phyloP scores from a whole-genome alignment of 768 basidiomycete species.

The Hygrocybe punicea region DNA sequence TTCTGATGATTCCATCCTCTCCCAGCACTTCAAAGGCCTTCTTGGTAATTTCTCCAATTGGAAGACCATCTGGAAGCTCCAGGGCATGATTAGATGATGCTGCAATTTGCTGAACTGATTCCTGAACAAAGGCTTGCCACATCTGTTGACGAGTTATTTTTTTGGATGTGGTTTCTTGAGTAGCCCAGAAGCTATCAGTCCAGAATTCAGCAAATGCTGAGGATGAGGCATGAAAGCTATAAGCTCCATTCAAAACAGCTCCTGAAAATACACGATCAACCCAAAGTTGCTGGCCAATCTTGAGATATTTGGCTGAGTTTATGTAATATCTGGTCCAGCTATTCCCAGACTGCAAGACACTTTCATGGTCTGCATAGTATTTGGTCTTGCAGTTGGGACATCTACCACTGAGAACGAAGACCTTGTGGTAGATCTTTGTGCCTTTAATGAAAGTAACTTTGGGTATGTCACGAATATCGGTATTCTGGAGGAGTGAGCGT shows the following conservation, averaged over 20 bases:
- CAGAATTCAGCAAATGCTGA: constrained; percentile 16
- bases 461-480: too few relatives aligned
- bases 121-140: constrained; percentile 21
- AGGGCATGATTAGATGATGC: background rate
- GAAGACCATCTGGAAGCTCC: constrained; percentile 3
- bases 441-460: too few relatives aligned
- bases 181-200: constrained; percentile 9
- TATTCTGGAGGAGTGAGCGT: too few relatives aligned
- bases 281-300: constrained; percentile 13
- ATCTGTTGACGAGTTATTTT: constrained; percentile 11
- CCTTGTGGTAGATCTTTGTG: background rate
- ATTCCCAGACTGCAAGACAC: background rate
- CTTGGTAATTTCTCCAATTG: constrained; percentile 10
- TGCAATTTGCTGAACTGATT: constrained; percentile 18
- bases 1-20: constrained; percentile 10
- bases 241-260: constrained; percentile 14
- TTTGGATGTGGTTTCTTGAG: background rate
- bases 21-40: constrained; percentile 10
- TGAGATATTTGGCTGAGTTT: constrained; percentile 12
- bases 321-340: constrained; percentile 6
- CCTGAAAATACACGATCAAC: constrained; percentile 14
- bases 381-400: constrained; percentile 12
- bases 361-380: constrained; percentile 21
- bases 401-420: constrained; percentile 15
- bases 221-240: constrained; percentile 19